These are phyloP conservation scores for Lachancea waltii DNA, from an alignment of 805 yeast genomes.

Conservation along the genomic window DNA sequence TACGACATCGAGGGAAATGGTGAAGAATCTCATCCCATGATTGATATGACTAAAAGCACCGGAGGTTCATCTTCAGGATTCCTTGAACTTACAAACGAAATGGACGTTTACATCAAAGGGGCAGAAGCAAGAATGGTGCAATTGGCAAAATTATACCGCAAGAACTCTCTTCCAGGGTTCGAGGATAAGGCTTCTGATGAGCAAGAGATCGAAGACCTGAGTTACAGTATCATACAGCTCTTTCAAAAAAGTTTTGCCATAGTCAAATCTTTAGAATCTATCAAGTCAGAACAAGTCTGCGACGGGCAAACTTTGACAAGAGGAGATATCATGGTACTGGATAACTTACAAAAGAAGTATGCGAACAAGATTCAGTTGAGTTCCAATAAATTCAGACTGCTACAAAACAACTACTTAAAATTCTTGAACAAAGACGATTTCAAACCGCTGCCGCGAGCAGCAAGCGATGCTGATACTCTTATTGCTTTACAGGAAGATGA, in stretches of 20 bases:
- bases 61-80: conserved; percentile 38
- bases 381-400: conserved; percentile 70
- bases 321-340: conserved; percentile 58
- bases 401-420: conserved; percentile 85
- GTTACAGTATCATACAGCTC: conserved; percentile 63
- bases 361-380: conserved; percentile 79
- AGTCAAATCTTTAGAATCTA: conserved; percentile 57
- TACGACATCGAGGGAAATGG: conserved; percentile 42
- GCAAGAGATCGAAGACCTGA: conserved; percentile 68
- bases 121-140: conserved; percentile 51
- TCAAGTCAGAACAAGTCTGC: conserved; percentile 34
- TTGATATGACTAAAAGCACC: conserved; percentile 39
- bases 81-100: conserved; percentile 62
- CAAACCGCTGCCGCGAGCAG: conserved; percentile 36
- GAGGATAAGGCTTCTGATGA: conserved; percentile 75
- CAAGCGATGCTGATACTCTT: conserved; percentile 18
- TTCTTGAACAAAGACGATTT: conserved; percentile 76
- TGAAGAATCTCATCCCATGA: conserved; percentile 24
- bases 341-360: conserved; percentile 74
- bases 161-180: conserved; percentile 80
- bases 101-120: conserved; percentile 53
- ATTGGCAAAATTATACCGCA: conserved; percentile 66
- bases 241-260: conserved; percentile 75
- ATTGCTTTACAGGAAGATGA: conserved; percentile 31
- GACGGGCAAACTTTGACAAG: conserved; percentile 32